phyloP scores from a whole-genome alignment of 345 rosid genomes.

The Citrus reticulata region DNA sequence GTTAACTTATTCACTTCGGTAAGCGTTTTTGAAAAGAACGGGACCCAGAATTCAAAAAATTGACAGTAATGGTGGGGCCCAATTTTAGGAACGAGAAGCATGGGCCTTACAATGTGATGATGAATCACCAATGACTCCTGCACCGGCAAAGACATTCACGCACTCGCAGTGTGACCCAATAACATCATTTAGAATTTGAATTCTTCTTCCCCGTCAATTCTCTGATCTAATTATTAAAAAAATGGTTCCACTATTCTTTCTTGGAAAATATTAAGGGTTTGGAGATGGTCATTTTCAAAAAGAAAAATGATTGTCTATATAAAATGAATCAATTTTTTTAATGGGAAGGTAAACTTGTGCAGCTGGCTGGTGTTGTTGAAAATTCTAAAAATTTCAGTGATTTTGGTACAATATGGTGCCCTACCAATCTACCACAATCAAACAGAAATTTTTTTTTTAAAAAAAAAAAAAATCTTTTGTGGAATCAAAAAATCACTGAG shows the following conservation, averaged over 20 bases:
- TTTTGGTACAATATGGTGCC: neutral
- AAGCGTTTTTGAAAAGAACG: neutral
- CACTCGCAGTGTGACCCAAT: neutral
- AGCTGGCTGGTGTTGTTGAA: neutral
- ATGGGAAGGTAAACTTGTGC: neutral
- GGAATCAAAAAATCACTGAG: too few species aligned
- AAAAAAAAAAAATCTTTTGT: too few species aligned
- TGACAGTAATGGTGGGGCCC: neutral
- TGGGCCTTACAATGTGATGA: neutral
- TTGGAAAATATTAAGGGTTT: neutral
- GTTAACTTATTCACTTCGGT: neutral
- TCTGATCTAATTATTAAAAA: neutral
- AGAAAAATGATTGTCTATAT: neutral
- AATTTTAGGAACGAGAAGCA: neutral
- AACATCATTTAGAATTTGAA: neutral
- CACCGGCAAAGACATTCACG: neutral
- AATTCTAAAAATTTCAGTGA: neutral
- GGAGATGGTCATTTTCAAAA: constrained; percentile 24
- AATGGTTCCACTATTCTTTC: neutral
- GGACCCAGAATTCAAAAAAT: constrained; percentile 4
- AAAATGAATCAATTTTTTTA: neutral
- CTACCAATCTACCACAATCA: neutral
- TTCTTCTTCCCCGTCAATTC: neutral
- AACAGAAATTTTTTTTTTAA: too few species aligned
- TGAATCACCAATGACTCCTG: neutral